Percentiles rank a stretch among this genome's conserved stretches.
These are phyloP conservation scores for Barbatosphaeria neglecta DNA, from an alignment of 495 filamentous ascomycete genomes.

Conservation along the genomic window DNA sequence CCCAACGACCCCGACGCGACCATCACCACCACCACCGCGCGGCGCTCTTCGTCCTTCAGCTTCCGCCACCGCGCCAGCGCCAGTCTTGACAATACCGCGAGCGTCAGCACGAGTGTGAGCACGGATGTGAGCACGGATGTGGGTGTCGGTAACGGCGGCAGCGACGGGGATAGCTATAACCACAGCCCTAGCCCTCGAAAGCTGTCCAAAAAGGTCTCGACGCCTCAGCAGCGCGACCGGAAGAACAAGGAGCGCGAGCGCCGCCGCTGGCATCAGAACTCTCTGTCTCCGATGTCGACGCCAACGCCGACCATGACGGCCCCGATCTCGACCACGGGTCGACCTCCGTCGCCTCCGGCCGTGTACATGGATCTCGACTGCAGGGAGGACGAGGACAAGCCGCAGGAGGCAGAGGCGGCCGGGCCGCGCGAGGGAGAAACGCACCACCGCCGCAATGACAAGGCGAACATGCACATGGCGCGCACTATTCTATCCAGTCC, in stretches of 20 bases:
- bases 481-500: too few species aligned
- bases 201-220: not conserved
- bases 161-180: not conserved
- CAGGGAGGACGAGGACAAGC: too few species aligned
- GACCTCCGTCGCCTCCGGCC: constrained; percentile 10
- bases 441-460: too few species aligned
- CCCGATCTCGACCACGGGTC: constrained; percentile 11
- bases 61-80: not conserved
- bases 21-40: too few species aligned
- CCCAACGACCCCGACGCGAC: too few species aligned
- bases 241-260: not conserved
- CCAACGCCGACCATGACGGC: constrained; percentile 4
- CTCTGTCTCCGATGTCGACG: constrained; percentile 9
- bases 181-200: not conserved
- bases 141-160: not conserved
- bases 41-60: not conserved
- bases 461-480: too few species aligned
- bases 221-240: not conserved
- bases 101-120: too few species aligned
- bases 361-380: too few species aligned
- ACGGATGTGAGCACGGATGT: too few species aligned
- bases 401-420: too few species aligned
- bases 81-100: not conserved
- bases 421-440: too few species aligned
- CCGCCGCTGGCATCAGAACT: not conserved